phyloP scores from a whole-genome alignment of 345 rosid genomes.

The Pelargonium nanum region DNA sequence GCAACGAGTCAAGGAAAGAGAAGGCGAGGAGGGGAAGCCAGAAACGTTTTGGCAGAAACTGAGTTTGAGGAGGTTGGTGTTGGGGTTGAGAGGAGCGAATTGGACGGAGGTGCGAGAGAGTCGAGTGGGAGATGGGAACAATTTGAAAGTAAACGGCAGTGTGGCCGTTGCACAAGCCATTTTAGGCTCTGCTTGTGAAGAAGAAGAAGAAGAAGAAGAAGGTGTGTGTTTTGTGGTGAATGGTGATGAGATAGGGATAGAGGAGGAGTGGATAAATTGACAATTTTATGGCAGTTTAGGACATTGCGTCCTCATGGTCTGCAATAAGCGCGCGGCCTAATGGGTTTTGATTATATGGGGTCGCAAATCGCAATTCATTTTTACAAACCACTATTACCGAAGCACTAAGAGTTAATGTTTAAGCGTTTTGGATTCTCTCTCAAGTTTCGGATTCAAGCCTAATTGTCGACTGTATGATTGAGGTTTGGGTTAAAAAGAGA shows the following conservation, averaged over 20 bases:
- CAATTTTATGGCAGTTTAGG: too few relatives aligned
- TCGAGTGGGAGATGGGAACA: slow-evolving; percentile 20
- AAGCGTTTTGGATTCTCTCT: too few relatives aligned
- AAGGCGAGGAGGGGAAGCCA: slow-evolving; percentile 32
- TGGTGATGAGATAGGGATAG: slow-evolving; percentile 9
- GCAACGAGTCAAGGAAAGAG: slow-evolving; percentile 20
- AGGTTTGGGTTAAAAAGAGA: too few relatives aligned
- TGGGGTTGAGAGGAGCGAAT: slow-evolving; percentile 28
- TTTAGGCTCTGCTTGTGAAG: slow-evolving; percentile 1
- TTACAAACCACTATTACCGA: too few relatives aligned
- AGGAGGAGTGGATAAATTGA: not conserved
- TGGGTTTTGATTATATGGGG: too few relatives aligned
- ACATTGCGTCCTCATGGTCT: too few relatives aligned
- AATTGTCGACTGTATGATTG: too few relatives aligned
- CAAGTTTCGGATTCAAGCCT: too few relatives aligned
- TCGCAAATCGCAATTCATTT: too few relatives aligned
- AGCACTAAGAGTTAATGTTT: too few relatives aligned
- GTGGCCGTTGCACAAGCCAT: slow-evolving; percentile 51
- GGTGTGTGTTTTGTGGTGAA: not conserved
- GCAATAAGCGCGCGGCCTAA: too few relatives aligned
- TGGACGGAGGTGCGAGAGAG: slow-evolving; percentile 26
- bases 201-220: not conserved
- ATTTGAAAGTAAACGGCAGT: slow-evolving; percentile 27
- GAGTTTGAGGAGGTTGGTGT: slow-evolving; percentile 33
- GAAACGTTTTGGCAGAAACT: slow-evolving; percentile 41